A percentile compares a stretch with the other conserved stretches of the same genome.
These are phyloP conservation scores for Draba incana DNA, from an alignment of 345 rosid species.

Conservation along the genomic window DNA sequence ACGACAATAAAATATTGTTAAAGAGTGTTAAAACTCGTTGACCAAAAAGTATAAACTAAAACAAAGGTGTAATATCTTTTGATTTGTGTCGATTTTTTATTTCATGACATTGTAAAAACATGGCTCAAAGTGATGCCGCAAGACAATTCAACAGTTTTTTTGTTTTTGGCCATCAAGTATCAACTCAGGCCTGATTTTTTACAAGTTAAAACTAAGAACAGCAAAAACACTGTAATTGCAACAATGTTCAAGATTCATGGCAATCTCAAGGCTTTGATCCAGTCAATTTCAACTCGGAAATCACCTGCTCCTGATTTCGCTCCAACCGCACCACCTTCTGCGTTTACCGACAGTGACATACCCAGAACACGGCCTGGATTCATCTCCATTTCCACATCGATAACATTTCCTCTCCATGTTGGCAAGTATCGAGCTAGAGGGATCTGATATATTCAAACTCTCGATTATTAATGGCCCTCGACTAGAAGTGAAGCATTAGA, in stretches of 20 bases:
- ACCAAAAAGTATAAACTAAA: constrained; percentile 2
- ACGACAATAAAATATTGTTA: constrained; percentile 8
- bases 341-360: constrained; percentile 87
- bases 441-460: constrained; percentile 52
- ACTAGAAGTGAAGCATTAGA: constrained; percentile 7
- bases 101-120: constrained; percentile 15
- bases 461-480: neutral
- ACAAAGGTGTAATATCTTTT: neutral
- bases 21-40: constrained; percentile 4
- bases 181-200: constrained; percentile 27
- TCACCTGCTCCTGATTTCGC: constrained; percentile 85
- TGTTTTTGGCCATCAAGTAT: constrained; percentile 17
- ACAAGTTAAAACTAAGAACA: constrained; percentile 23
- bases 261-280: constrained; percentile 73
- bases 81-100: neutral
- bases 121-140: neutral
- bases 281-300: constrained; percentile 79
- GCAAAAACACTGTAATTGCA: constrained; percentile 26
- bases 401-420: constrained; percentile 95
- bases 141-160: neutral
- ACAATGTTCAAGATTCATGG: constrained; percentile 29
- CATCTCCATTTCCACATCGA: constrained; percentile 83
- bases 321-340: constrained; percentile 79
- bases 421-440: constrained; percentile 80
- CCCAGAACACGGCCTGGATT: constrained; percentile 82